Conservation (phyloP, 2,329 filamentous ascomycete species). For the Helotiales sp. region DNA sequence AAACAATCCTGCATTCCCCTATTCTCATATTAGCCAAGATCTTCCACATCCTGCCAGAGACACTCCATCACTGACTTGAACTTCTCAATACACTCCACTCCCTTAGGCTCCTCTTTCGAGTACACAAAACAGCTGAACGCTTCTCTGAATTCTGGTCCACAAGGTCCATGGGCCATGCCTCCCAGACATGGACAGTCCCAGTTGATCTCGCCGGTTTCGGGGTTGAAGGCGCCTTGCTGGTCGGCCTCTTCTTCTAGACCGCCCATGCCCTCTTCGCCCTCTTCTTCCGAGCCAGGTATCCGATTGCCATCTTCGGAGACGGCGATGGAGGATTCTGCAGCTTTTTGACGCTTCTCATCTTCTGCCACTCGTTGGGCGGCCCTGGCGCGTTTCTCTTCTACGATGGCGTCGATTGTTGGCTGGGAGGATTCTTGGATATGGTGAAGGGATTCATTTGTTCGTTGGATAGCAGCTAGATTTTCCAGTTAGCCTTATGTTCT, state of each 20-base stretch:
- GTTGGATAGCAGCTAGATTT: slow-evolving; percentile 35
- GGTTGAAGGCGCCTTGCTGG: slow-evolving; percentile 93
- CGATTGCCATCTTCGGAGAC: slow-evolving; percentile 21
- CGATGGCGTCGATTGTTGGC: slow-evolving; percentile 66
- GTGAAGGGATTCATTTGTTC: slow-evolving; percentile 37
- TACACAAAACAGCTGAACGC: slow-evolving; percentile 99
- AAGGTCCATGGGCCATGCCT: slow-evolving; percentile 95
- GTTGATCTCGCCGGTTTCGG: slow-evolving; percentile 98
- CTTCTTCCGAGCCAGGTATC: slow-evolving; percentile 23
- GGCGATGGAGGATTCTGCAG: slow-evolving; percentile 22
- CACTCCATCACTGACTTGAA: slow-evolving; percentile 71
- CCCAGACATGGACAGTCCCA: slow-evolving; percentile 98
- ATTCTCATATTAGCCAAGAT: slow-evolving; percentile 20
- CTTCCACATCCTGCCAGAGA: neutral
- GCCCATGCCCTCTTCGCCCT: slow-evolving; percentile 41
- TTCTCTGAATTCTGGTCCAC: slow-evolving; percentile 90
- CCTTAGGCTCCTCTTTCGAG: slow-evolving; percentile 92
- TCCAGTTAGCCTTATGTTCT: neutral
- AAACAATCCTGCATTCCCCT: slow-evolving; percentile 99
- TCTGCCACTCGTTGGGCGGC: slow-evolving; percentile 33
- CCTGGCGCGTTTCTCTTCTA: slow-evolving; percentile 57
- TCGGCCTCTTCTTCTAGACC: slow-evolving; percentile 77
- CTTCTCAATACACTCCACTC: slow-evolving; percentile 95
- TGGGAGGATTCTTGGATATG: slow-evolving; percentile 49
- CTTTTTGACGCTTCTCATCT: slow-evolving; percentile 24